Conservation (phyloP, 164 flowering plant genomes). For the Stephania cephalantha region DNA sequence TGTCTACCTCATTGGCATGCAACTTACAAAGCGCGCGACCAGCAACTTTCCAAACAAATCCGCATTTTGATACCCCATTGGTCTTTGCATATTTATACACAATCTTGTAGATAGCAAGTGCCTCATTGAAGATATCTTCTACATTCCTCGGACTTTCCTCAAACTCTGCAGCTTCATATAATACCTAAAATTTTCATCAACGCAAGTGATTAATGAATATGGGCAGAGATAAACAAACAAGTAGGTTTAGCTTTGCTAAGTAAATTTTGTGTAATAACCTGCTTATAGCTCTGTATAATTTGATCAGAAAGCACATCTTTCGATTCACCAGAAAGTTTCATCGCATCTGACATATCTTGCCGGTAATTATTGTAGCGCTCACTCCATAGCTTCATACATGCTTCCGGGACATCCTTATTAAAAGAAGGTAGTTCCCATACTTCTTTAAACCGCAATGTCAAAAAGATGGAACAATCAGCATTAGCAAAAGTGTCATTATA, state of each 20-base stretch:
- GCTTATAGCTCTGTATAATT: slow-evolving; percentile 47
- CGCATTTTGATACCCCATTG: slow-evolving; percentile 20
- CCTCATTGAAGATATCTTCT: slow-evolving; percentile 47
- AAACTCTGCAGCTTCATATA: slow-evolving; percentile 49
- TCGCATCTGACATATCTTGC: slow-evolving; percentile 45
- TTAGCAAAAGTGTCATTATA: neutral
- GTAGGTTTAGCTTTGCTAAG: neutral
- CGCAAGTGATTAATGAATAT: neutral
- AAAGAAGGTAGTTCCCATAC: slow-evolving; percentile 51
- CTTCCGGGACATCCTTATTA: slow-evolving; percentile 30
- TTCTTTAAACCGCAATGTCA: slow-evolving; percentile 25
- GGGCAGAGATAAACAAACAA: neutral
- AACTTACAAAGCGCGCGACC: slow-evolving; percentile 53
- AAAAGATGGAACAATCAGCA: neutral
- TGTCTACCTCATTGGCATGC: slow-evolving; percentile 22
- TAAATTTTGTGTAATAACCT: slow-evolving; percentile 31
- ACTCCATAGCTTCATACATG: slow-evolving; percentile 32
- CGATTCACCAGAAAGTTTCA: slow-evolving; percentile 15
- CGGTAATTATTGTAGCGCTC: slow-evolving; percentile 37
- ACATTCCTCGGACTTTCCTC: slow-evolving; percentile 33
- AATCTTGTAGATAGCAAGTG: slow-evolving; percentile 57
- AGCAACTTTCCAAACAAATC: slow-evolving; percentile 77
- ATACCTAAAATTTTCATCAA: slow-evolving; percentile 28
- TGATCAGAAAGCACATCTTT: slow-evolving; percentile 32
- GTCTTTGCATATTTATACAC: slow-evolving; percentile 41